phyloP scores from a whole-genome alignment of 306 rosid species.

The cucumber (Cucumis sativus) region Cucumber_9930_V3 NC_026658.2:13509001-13509500 shows the following conservation, averaged over 20 bases:
- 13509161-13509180: constrained; percentile 83
- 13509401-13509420: constrained; percentile 80
- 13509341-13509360: constrained; percentile 69
- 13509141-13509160: constrained; percentile 54
- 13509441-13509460: constrained; percentile 55
- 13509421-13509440: constrained; percentile 67
- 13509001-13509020: background rate
- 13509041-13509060: background rate
- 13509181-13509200: constrained; percentile 76
- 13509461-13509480: constrained; percentile 68
- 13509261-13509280: constrained; percentile 67
- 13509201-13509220: constrained; percentile 89
- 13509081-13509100: constrained; percentile 56
- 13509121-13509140: constrained; percentile 64
- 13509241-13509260: constrained; percentile 72
- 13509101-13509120: constrained; percentile 69
- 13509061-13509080: constrained; percentile 42
- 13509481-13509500: constrained; percentile 58
- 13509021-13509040: background rate
- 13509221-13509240: constrained; percentile 80
- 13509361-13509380: constrained; percentile 58
- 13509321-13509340: constrained; percentile 76
- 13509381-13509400: constrained; percentile 44
- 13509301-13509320: constrained; percentile 58
- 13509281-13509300: constrained; percentile 83